Percentiles rank a stretch among this genome's conserved stretches.
Conservation (phyloP, 176 grass and related monocot genomes). For the Phragmites australis region DNA sequence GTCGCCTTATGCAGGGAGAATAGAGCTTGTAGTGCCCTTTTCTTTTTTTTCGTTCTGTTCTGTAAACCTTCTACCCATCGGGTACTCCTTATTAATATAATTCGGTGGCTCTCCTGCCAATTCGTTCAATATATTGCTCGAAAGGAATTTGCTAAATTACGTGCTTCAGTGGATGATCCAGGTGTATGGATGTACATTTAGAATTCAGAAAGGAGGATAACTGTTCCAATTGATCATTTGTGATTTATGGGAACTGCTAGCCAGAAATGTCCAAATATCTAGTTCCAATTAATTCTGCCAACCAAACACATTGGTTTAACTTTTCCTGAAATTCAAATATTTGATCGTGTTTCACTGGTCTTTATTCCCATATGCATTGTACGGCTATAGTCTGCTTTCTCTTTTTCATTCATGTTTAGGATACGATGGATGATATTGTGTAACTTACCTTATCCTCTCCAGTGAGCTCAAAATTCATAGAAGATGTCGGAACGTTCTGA, state of each 20-base stretch:
- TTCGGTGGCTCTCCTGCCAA: too few species aligned
- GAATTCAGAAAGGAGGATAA: background rate
- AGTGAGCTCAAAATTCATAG: slow-evolving; percentile 10
- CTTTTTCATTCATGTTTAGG: background rate
- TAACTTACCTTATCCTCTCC: slow-evolving; percentile 12
- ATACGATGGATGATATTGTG: background rate
- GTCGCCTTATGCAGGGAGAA: too few species aligned
- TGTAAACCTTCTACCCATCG: too few species aligned
- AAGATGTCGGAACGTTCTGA: slow-evolving; percentile 58
- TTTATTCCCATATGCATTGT: background rate
- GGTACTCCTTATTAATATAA: too few species aligned
- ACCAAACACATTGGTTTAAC: background rate
- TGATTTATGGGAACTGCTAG: background rate
- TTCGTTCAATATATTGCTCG: background rate
- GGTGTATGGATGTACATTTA: background rate
- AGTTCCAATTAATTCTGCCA: background rate
- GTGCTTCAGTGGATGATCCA: background rate
- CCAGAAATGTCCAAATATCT: background rate
- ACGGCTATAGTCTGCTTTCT: background rate
- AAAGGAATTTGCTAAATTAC: slow-evolving; percentile 2
- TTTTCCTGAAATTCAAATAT: background rate
- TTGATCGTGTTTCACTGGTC: background rate
- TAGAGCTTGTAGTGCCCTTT: too few species aligned
- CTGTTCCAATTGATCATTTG: background rate
- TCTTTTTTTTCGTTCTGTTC: too few species aligned